These are phyloP conservation scores for Irineochytrium annulatum DNA, from an alignment of 192 early-diverging fungal genomes.

Conservation along the genomic window DNA sequence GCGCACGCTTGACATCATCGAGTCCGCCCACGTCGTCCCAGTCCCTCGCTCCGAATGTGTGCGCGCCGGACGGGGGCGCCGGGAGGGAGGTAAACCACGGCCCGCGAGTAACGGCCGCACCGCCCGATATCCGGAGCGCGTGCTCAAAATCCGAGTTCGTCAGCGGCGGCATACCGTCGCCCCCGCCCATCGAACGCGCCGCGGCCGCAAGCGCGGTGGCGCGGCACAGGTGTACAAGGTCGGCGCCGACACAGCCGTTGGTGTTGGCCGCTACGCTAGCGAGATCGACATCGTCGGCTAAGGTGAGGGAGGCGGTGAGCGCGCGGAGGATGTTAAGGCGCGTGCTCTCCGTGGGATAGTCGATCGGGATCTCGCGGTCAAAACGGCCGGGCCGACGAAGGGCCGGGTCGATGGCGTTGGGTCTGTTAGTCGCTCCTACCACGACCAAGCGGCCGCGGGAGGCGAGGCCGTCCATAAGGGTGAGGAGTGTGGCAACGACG, in stretches of 20 bases:
- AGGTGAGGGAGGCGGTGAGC: too few relatives aligned
- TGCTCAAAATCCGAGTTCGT: constrained; percentile 7
- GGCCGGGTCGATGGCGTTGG: constrained; percentile 80
- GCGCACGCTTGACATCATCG: constrained; percentile 70
- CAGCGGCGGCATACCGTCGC: too few relatives aligned
- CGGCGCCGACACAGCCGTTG: constrained; percentile 95
- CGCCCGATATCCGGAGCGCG: constrained; percentile 15
- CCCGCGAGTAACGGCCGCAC: too few relatives aligned
- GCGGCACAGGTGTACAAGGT: constrained; percentile 77
- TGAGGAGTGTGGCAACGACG: constrained; percentile 85
- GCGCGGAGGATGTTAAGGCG: constrained; percentile 62
- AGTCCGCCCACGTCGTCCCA: constrained; percentile 93
- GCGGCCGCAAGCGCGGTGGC: constrained; percentile 64
- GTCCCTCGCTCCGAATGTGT: constrained; percentile 40
- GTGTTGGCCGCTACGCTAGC: too few relatives aligned
- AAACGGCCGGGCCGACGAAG: constrained; percentile 79
- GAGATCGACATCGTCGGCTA: too few relatives aligned
- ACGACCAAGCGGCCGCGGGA: constrained; percentile 59
- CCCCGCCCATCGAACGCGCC: too few relatives aligned
- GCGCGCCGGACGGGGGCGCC: constrained; percentile 66
- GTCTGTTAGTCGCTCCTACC: constrained; percentile 85
- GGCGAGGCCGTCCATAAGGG: constrained; percentile 81
- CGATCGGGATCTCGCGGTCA: constrained; percentile 79
- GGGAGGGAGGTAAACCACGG: too few relatives aligned
- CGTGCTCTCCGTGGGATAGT: constrained; percentile 62